These are phyloP conservation scores for Infundibulicybe gibba DNA, from an alignment of 768 basidiomycete genomes.

Conservation along the genomic window DNA sequence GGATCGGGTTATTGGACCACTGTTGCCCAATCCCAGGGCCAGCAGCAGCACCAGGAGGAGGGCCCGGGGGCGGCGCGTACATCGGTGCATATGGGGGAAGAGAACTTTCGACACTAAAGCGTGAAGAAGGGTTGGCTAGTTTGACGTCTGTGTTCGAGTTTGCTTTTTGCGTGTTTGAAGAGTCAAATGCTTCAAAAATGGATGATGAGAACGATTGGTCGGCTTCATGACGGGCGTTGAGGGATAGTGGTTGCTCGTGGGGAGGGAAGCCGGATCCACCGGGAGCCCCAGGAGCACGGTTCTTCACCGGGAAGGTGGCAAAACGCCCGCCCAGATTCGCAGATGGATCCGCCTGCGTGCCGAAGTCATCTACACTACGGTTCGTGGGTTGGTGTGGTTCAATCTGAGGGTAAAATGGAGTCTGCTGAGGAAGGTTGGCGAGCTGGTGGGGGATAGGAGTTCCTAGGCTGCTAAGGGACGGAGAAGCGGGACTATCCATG, in stretches of 20 bases:
- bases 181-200: conserved; percentile 27
- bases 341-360: conserved; percentile 21
- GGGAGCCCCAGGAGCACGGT: conserved; percentile 18
- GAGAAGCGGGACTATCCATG: conserved; percentile 17
- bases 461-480: conserved; percentile 5
- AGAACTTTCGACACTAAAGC: conserved; percentile 5
- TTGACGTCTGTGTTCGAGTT: background rate
- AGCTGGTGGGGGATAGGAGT: conserved; percentile 7
- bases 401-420: conserved; percentile 8
- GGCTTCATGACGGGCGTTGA: conserved; percentile 14
- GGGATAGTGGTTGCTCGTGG: conserved; percentile 24
- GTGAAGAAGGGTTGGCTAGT: too few relatives aligned
- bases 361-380: conserved; percentile 39
- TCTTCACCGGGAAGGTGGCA: conserved; percentile 63
- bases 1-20: conserved; percentile 12
- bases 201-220: conserved; percentile 32
- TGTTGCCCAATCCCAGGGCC: background rate
- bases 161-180: conserved; percentile 9
- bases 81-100: conserved; percentile 11
- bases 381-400: conserved; percentile 3
- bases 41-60: conserved; percentile 38
- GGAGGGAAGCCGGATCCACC: conserved; percentile 16
- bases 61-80: conserved; percentile 32
- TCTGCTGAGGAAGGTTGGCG: conserved; percentile 5
- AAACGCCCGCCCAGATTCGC: conserved; percentile 45